Base-by-base conservation (phyloP, 2,329 filamentous ascomycete genomes). In the Zalaria sp. region DNA sequence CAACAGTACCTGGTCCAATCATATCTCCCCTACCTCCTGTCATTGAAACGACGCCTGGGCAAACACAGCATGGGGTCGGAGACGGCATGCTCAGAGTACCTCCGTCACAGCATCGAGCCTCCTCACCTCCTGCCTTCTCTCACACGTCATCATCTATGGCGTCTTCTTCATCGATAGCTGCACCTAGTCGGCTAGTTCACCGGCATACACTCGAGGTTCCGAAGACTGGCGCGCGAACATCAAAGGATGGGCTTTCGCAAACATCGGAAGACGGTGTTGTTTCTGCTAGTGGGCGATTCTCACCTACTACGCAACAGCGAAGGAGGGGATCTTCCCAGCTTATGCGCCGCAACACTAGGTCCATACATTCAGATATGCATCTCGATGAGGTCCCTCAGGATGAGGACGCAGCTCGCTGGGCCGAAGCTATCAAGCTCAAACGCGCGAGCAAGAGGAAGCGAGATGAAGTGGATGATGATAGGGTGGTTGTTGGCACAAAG, bases 401-500 rank as follows among this genome's bases (percentile, higher is more conserved):
- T 56, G 89, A 95, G 53, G 89, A 96, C 56, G 87, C 89, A 32
- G 73, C 83, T 44, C 76, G 87, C 43, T 96, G 87, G 85, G 83
- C 91, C 27, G 91, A 98, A 61, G 83, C 84, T 32, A 88, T 94
- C 54, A 80, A 85, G 53, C 85, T 93, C 57, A 94, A 93, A 65
- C 72, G 89, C 48, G 88, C 88, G 5, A 93, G 82, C 60, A 91
- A 88, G 67, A 75, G 83, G 58, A 83, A 78, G 61, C 74, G 80
- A 51, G 82, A 79, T 55, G 88, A 95, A 48, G 82, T 95, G 52
- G 87, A 95, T 50, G 91, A 96, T 46, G 89, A 96, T 54, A 65
- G 75, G 27, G 89, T 98, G 6, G 74, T 96, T 28, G 88, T 98
- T 11, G 91, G 91, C 45, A 98, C 86, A 44, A 96, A 95, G 66